These are phyloP conservation scores for Geotrichum histeridarum DNA, from an alignment of 1,139 yeast genomes.

Conservation along the genomic window DNA sequence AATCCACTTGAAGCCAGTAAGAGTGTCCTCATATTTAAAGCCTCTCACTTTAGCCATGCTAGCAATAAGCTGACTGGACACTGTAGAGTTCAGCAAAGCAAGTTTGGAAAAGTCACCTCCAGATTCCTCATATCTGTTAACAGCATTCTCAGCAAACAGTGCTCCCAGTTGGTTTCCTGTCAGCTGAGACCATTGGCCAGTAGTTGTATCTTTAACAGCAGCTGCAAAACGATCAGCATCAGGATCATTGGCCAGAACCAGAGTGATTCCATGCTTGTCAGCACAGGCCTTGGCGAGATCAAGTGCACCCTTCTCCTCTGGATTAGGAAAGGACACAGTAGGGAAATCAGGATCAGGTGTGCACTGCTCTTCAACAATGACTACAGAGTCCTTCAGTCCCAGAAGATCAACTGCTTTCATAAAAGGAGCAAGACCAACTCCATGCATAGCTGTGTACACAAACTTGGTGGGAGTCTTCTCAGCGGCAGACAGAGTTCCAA, in stretches of 20 bases:
- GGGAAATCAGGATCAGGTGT: slow-evolving; percentile 79
- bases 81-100: slow-evolving; percentile 80
- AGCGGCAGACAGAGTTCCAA: slow-evolving; percentile 14
- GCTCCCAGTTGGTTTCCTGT: slow-evolving; percentile 91
- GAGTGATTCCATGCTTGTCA: slow-evolving; percentile 39
- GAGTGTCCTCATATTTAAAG: slow-evolving; percentile 67
- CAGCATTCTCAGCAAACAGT: slow-evolving; percentile 65
- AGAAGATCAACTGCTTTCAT: slow-evolving; percentile 30
- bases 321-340: slow-evolving; percentile 87
- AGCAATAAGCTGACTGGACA: slow-evolving; percentile 76
- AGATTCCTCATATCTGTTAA: slow-evolving; percentile 38
- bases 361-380: slow-evolving; percentile 56
- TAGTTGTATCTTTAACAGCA: slow-evolving; percentile 44
- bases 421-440: slow-evolving; percentile 59
- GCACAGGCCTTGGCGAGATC: slow-evolving; percentile 62
- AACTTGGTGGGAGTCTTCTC: slow-evolving; percentile 41
- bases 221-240: slow-evolving; percentile 92
- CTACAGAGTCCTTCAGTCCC: slow-evolving; percentile 38
- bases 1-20: slow-evolving; percentile 97
- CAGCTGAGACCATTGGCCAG: slow-evolving; percentile 63
- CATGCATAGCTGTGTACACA: slow-evolving; percentile 93
- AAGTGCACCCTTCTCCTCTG: slow-evolving; percentile 91
- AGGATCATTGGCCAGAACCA: slow-evolving; percentile 89
- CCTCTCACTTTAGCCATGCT: slow-evolving; percentile 62
- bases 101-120: slow-evolving; percentile 37